These are phyloP conservation scores for Falciphora oryzae DNA, from an alignment of 2,329 filamentous ascomycete species.

Conservation along the genomic window DNA sequence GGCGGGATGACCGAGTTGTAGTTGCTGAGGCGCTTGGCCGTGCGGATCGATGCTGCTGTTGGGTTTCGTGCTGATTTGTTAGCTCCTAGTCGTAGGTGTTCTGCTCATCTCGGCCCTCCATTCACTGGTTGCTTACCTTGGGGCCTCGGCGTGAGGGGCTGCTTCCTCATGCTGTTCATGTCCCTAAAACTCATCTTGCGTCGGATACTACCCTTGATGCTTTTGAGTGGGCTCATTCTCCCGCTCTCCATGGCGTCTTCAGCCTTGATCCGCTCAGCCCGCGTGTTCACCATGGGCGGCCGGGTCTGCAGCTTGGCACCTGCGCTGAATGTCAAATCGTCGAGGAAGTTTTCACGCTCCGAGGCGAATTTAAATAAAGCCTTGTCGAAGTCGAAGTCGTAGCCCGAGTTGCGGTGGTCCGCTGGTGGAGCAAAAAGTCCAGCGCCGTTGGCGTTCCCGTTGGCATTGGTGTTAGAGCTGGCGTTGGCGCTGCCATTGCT, in stretches of 20 bases:
- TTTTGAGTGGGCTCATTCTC: conserved; percentile 49
- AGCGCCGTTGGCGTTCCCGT: conserved; percentile 2
- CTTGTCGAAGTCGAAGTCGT: conserved; percentile 86
- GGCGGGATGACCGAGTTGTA: conserved; percentile 97
- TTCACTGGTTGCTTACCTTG: conserved; percentile 50
- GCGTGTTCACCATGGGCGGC: conserved; percentile 69
- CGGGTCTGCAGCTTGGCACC: conserved; percentile 68
- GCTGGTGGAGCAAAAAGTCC: neutral
- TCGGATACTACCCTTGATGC: conserved; percentile 76
- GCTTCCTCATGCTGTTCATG: conserved; percentile 90
- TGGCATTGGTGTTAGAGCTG: conserved; percentile 24
- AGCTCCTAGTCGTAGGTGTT: neutral
- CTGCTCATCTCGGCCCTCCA: too few species aligned
- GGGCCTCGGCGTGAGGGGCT: conserved; percentile 65
- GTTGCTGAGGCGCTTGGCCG: conserved; percentile 84
- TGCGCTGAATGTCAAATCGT: conserved; percentile 84
- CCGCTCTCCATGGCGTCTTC: conserved; percentile 57
- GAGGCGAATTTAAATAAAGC: conserved; percentile 90
- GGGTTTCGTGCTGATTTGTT: neutral
- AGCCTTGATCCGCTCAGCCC: conserved; percentile 73
- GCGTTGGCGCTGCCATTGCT: conserved; percentile 17
- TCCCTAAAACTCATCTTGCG: conserved; percentile 89
- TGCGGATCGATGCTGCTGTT: conserved; percentile 57
- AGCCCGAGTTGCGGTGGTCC: neutral
- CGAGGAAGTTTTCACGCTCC: conserved; percentile 89